phyloP scores from a whole-genome alignment of 495 filamentous ascomycete genomes.

The Podospora sp. region DNA sequence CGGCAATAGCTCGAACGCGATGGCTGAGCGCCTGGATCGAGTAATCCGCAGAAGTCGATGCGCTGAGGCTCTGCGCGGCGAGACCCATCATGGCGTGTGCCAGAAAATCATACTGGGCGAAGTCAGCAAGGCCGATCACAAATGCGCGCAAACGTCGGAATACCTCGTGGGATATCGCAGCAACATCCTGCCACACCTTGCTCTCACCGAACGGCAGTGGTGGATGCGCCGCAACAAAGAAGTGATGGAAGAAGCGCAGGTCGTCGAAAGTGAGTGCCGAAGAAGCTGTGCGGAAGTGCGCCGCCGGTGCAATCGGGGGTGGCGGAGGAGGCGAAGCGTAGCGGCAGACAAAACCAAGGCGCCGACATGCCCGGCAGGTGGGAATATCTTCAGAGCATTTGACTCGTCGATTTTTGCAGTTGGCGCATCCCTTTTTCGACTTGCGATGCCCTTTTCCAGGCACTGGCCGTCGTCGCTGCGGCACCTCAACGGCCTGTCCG shows the following conservation, averaged over 20 bases:
- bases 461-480: conserved; percentile 4
- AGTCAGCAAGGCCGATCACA: neutral
- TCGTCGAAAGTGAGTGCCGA: conserved; percentile 42
- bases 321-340: conserved; percentile 36
- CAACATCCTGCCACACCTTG: conserved; percentile 39
- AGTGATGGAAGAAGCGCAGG: conserved; percentile 33
- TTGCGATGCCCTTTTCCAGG: conserved; percentile 18
- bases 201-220: conserved; percentile 50
- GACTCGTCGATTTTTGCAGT: conserved; percentile 55
- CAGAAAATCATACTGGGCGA: conserved; percentile 32
- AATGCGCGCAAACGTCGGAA: too few species aligned
- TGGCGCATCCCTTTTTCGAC: conserved; percentile 45
- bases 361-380: conserved; percentile 48
- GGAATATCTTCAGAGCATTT: conserved; percentile 52
- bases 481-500: neutral
- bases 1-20: conserved; percentile 44
- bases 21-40: conserved; percentile 39
- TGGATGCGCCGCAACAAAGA: conserved; percentile 46
- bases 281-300: conserved; percentile 14
- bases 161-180: conserved; percentile 43
- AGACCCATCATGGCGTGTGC: conserved; percentile 51
- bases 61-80: conserved; percentile 43
- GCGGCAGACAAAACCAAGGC: conserved; percentile 47
- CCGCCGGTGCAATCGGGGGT: neutral
- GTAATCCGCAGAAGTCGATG: conserved; percentile 25